Conservation (phyloP, 1,284 basidiomycete genomes). For the Ustilago shanxiensis region DNA sequence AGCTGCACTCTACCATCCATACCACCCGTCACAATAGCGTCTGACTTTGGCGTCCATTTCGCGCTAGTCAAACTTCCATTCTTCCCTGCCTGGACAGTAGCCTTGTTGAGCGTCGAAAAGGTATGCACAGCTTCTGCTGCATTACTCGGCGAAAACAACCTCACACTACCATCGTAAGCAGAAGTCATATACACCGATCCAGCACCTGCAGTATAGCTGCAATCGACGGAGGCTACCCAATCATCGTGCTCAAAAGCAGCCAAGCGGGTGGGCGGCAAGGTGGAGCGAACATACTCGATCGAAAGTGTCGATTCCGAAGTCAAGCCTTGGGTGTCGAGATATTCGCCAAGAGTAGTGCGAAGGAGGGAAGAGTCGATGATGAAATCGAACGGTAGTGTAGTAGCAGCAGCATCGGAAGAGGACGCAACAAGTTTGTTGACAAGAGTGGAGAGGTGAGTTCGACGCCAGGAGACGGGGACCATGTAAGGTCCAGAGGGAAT, state of each 20-base stretch:
- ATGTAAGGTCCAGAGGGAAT: constrained; percentile 93
- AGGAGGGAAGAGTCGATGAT: constrained; percentile 82
- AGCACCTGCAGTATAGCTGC: constrained; percentile 4
- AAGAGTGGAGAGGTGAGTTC: constrained; percentile 96
- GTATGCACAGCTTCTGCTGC: constrained; percentile 50
- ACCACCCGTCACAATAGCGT: constrained; percentile 78
- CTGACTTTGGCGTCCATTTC: constrained; percentile 73
- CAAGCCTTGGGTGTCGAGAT: constrained; percentile 79
- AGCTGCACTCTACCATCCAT: constrained; percentile 80
- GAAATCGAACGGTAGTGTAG: constrained; percentile 92
- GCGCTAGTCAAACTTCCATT: constrained; percentile 78
- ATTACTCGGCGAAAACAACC: constrained; percentile 53
- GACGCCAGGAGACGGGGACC: constrained; percentile 89
- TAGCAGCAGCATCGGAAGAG: constrained; percentile 18
- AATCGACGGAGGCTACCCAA: constrained; percentile 88
- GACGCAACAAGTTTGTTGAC: constrained; percentile 88
- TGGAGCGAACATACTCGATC: constrained; percentile 92
- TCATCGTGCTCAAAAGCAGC: constrained; percentile 88
- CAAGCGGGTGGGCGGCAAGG: constrained; percentile 88
- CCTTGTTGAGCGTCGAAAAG: constrained; percentile 54
- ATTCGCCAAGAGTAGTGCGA: constrained; percentile 80
- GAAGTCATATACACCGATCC: constrained; percentile 66
- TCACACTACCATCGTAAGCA: constrained; percentile 69
- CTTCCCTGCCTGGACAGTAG: constrained; percentile 29
- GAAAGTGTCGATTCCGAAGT: constrained; percentile 86